Evolutionary conservation across 2,329 filamentous ascomycete species (phyloP).

Genomic region (Lachnellula arida): DNA sequence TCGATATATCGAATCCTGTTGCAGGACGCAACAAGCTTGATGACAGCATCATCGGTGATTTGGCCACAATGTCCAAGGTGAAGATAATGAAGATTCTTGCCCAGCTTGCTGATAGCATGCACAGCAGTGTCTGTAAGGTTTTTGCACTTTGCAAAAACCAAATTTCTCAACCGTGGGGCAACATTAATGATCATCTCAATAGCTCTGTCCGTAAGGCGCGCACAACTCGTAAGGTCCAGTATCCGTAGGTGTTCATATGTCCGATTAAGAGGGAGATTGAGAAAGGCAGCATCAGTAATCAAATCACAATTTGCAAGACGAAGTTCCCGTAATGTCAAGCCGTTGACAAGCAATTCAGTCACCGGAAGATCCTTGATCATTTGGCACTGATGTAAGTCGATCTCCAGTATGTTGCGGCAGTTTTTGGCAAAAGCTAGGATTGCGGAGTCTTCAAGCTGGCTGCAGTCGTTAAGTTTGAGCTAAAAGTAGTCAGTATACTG

Average conservation of each 20-base stretch:
- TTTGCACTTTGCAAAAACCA: conserved; percentile 91
- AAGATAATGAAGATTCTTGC: conserved; percentile 95
- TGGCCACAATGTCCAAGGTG: conserved; percentile 90
- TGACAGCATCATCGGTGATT: conserved; percentile 86
- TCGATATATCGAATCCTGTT: conserved; percentile 97
- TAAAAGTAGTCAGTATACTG: conserved; percentile 34
- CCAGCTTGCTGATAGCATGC: conserved; percentile 77
- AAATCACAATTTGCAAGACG: conserved; percentile 80
- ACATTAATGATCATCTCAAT: conserved; percentile 83
- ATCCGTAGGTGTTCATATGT: conserved; percentile 87
- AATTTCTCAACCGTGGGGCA: conserved; percentile 82
- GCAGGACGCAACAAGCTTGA: conserved; percentile 76
- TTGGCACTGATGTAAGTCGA: conserved; percentile 84
- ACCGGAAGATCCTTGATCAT: conserved; percentile 79
- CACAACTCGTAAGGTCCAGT: conserved; percentile 86
- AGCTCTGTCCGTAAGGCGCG: conserved; percentile 76
- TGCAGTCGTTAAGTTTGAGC: conserved; percentile 92
- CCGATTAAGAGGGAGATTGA: conserved; percentile 63
- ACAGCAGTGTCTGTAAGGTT: conserved; percentile 89
- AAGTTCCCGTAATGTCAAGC: conserved; percentile 82
- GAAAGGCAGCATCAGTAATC: conserved; percentile 84
- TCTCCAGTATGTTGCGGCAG: conserved; percentile 91
- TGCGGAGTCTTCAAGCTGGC: conserved; percentile 75
- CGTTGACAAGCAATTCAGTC: conserved; percentile 71
- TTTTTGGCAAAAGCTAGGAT: conserved; percentile 81